These are phyloP conservation scores for Aphanomyces euteiches DNA, from an alignment of 352 stramenopile species.

Conservation along the genomic window DNA sequence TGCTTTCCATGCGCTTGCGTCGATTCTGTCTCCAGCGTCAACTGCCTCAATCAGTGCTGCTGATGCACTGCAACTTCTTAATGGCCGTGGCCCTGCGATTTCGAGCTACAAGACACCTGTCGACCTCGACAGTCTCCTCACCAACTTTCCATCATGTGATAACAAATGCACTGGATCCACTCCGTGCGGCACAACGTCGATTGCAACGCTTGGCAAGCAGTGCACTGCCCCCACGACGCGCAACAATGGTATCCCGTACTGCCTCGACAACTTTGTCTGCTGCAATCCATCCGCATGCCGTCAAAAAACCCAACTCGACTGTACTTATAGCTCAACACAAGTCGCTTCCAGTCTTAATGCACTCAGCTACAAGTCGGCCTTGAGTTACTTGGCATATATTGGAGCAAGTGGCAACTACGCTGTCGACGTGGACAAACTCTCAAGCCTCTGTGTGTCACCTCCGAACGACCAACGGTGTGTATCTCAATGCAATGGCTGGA, in stretches of 20 bases:
- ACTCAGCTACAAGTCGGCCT: background rate
- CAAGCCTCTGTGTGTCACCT: background rate
- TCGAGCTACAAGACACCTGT: background rate
- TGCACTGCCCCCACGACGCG: background rate
- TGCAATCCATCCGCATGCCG: slow-evolving; percentile 12
- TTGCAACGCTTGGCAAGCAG: background rate
- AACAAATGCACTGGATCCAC: slow-evolving; percentile 18
- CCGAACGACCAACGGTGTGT: slow-evolving; percentile 4
- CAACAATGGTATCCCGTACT: background rate
- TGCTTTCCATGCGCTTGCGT: background rate
- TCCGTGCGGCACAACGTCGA: slow-evolving; percentile 7
- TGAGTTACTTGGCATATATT: background rate
- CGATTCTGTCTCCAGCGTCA: background rate
- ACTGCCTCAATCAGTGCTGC: background rate
- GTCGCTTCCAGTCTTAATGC: background rate
- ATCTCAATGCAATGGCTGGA: slow-evolving; percentile 21
- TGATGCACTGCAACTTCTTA: slow-evolving; percentile 14
- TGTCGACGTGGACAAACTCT: background rate
- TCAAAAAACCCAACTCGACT: background rate
- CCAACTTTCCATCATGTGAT: slow-evolving; percentile 5
- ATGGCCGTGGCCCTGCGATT: slow-evolving; percentile 10
- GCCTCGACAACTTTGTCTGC: background rate
- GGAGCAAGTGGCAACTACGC: background rate
- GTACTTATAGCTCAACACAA: background rate
- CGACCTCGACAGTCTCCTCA: slow-evolving; percentile 13